Percentiles rank a stretch among this genome's conserved stretches.
Evolutionary conservation across 148 eudicot species (phyloP).

Genomic region (Amaranthus hypochondriacus): DNA sequence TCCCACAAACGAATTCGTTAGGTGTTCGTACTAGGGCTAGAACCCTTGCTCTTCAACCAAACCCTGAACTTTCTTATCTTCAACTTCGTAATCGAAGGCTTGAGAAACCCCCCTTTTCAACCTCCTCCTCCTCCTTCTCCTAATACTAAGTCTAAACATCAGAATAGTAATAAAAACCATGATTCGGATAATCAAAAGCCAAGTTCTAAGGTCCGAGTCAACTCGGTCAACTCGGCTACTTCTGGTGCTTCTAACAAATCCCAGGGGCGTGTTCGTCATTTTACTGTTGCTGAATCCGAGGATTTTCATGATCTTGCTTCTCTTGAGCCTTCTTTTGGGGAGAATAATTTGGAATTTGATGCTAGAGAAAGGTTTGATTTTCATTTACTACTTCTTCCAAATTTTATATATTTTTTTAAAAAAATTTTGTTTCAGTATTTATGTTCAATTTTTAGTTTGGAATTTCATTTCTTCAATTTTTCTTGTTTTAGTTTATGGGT

Average conservation of each 20-base stretch:
- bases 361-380: slow-evolving; percentile 47
- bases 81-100: slow-evolving; percentile 69
- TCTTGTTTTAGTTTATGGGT: neutral
- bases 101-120: slow-evolving; percentile 44
- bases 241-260: slow-evolving; percentile 8
- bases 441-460: neutral
- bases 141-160: neutral
- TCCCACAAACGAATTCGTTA: slow-evolving; percentile 38
- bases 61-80: slow-evolving; percentile 55
- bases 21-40: slow-evolving; percentile 83
- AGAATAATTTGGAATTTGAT: slow-evolving; percentile 65
- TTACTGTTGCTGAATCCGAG: slow-evolving; percentile 23
- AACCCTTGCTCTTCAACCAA: slow-evolving; percentile 61
- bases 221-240: slow-evolving; percentile 27
- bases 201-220: slow-evolving; percentile 24
- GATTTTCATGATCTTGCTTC: slow-evolving; percentile 21
- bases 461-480: neutral
- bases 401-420: neutral
- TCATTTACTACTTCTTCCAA: neutral
- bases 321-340: slow-evolving; percentile 57
- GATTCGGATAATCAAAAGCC: neutral
- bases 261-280: slow-evolving; percentile 22
- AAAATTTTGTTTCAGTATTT: neutral
- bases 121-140: slow-evolving; percentile 10
- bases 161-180: neutral